A percentile compares a stretch with the other conserved stretches of the same genome.
These are phyloP conservation scores for Boletellus emodensis DNA, from an alignment of 768 basidiomycete genomes.

Conservation along the genomic window DNA sequence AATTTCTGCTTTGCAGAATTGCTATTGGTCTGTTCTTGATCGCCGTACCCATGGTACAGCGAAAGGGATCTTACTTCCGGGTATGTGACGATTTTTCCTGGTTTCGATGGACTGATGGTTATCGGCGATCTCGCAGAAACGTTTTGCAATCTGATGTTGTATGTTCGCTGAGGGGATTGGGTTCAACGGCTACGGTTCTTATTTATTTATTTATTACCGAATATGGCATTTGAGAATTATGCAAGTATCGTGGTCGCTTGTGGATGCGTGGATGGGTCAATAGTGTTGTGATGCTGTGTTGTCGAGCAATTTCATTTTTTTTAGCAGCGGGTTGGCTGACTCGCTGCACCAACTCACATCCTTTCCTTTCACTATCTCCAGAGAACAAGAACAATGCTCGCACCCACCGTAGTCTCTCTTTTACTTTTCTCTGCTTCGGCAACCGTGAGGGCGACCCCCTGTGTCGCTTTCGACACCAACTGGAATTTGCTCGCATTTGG, in stretches of 20 bases:
- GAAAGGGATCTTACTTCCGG: conserved; percentile 31
- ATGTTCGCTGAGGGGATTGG: no score
- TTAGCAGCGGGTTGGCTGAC: background rate
- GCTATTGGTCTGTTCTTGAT: conserved; percentile 33
- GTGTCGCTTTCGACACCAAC: conserved; percentile 72
- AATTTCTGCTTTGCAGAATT: conserved; percentile 20
- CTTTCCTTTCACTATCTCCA: conserved; percentile 1
- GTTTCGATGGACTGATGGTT: background rate
- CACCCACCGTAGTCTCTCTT: conserved; percentile 52
- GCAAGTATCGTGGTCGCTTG: no score
- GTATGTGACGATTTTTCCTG: conserved; percentile 20
- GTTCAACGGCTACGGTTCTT: background rate
- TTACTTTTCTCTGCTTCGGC: conserved; percentile 37
- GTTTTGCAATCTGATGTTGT: conserved; percentile 14
- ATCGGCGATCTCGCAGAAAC: conserved; percentile 11
- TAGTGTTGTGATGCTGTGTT: background rate
- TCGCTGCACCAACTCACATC: background rate
- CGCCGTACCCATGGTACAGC: conserved; percentile 35
- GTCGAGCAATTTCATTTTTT: background rate
- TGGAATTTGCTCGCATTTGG: conserved; percentile 90
- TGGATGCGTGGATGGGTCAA: no score
- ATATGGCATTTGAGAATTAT: no score
- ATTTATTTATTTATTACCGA: background rate
- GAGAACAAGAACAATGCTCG: conserved; percentile 32
- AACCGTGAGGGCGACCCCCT: conserved; percentile 44